These are phyloP conservation scores for Fusarium pilosicola DNA, from an alignment of 2,329 filamentous ascomycete species.

Conservation along the genomic window DNA sequence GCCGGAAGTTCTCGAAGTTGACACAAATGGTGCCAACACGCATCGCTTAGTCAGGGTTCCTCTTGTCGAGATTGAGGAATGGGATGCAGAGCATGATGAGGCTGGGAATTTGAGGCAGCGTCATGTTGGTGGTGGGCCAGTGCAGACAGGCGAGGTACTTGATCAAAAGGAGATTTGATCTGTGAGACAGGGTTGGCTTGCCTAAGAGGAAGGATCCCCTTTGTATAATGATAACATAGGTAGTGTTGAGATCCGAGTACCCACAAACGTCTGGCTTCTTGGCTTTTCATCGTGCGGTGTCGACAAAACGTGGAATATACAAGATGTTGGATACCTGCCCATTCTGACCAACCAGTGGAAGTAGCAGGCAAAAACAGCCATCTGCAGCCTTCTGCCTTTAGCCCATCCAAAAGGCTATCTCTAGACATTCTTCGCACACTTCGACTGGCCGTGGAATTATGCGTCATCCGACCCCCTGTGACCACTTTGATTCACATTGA, in stretches of 20 bases:
- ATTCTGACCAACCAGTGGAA: background rate
- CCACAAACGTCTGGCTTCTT: background rate
- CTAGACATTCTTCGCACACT: background rate
- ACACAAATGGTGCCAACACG: constrained; percentile 51
- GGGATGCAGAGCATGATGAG: constrained; percentile 69
- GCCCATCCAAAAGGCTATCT: background rate
- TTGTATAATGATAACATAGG: accelerated
- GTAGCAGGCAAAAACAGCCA: background rate
- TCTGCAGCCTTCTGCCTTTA: background rate
- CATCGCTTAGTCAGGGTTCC: constrained; percentile 65
- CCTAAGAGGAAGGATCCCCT: accelerated
- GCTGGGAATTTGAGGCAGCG: constrained; percentile 40
- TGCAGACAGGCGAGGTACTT: background rate
- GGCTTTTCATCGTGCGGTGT: background rate
- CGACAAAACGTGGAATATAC: background rate
- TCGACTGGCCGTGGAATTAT: background rate
- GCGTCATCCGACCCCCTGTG: background rate
- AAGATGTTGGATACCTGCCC: background rate
- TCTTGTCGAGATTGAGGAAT: constrained; percentile 58
- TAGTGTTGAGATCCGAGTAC: accelerated
- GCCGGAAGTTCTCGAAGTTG: constrained; percentile 61
- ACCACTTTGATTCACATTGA: background rate
- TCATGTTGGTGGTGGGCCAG: background rate
- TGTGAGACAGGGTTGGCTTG: background rate
- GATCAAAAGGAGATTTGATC: background rate